Evolutionary conservation across 257 asterid genomes (phyloP), one percentile per base, ranked within the genome.

Genomic region (Apocynum venetum): DNA sequence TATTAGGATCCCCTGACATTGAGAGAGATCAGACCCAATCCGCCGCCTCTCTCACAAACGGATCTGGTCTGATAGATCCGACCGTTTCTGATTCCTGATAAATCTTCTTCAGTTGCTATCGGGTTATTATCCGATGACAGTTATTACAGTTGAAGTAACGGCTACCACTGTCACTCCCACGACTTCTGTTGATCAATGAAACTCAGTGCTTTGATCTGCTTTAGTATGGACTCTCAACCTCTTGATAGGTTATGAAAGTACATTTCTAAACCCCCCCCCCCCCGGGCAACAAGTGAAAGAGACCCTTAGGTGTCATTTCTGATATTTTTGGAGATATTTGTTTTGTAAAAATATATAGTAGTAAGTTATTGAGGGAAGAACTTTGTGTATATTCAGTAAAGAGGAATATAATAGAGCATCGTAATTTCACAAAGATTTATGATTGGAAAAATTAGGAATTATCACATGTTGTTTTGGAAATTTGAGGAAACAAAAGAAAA

Each of bases 1-100:
- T 91, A 64, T 36, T 80, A 82, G 85, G 91, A 87, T 83, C 85
- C 82, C 64, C 81, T 38, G 85, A 57, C 86, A 72, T 68, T 63
- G 43, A 7, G 8, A 57, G 55, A 35, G 35, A 55, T 44, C 11
- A 13, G 49, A 66, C 10, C 48, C 53, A 46, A 43, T 19, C 44
- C 4, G 1, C 55, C 68, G 15, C 41, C 31, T 52, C 43, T 25
- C 63, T 36, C 43, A 49, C 61, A 8, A 52, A 41, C 47, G 73
- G 77, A 74, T 57, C 64, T 15, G 71, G 35, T 73, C 53, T 9
- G 57, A 25, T 71, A n/a, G 8, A 11, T 48, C 49, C 7, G 8
- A 46, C 49, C 49, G 49, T 46, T 46, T 46, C 49, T 46, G 49
- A 11, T 2, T 35, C 40, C 41, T 11, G 31, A 25, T 25, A 25